Conservation (phyloP, 805 yeast species). For the Tetrapisispora taiwanensis region DNA sequence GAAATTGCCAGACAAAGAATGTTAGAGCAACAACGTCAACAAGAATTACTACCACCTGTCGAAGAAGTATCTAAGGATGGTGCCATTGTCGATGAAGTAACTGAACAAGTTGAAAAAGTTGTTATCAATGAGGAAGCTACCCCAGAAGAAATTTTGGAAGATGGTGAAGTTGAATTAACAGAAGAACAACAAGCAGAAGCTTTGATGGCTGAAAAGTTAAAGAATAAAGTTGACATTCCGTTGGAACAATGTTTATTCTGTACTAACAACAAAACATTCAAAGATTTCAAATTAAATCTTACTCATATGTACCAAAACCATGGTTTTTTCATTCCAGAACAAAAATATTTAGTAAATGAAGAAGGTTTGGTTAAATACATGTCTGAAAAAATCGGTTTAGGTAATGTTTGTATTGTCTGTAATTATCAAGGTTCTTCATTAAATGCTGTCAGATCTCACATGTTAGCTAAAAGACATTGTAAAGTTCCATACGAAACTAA, state of each 20-base stretch:
- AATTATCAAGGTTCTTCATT: constrained; percentile 74
- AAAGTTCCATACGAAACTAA: constrained; percentile 80
- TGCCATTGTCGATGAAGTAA: not conserved
- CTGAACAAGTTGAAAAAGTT: not conserved
- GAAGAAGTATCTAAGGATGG: not conserved
- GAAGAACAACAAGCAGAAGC: constrained; percentile 32
- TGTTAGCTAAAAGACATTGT: constrained; percentile 80
- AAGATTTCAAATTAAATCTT: constrained; percentile 35
- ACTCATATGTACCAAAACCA: constrained; percentile 69
- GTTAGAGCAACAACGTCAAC: constrained; percentile 10
- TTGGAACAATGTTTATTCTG: constrained; percentile 47
- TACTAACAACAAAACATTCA: constrained; percentile 38
- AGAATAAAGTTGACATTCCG: constrained; percentile 38
- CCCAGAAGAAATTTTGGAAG: constrained; percentile 4
- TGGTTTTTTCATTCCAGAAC: constrained; percentile 87
- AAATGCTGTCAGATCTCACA: constrained; percentile 85
- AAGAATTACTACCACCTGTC: not conserved
- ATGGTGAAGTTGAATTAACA: constrained; percentile 26
- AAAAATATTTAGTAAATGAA: constrained; percentile 54
- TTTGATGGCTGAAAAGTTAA: constrained; percentile 32
- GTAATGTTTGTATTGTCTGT: constrained; percentile 81
- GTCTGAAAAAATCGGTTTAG: constrained; percentile 85
- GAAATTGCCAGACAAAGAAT: constrained; percentile 34
- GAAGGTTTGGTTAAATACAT: constrained; percentile 68
- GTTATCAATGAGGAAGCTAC: not conserved